A percentile compares a stretch with the other conserved stretches of the same genome.
Evolutionary conservation across 2,329 filamentous ascomycete genomes (phyloP).

Genomic region (Monilinia aucupariae): DNA sequence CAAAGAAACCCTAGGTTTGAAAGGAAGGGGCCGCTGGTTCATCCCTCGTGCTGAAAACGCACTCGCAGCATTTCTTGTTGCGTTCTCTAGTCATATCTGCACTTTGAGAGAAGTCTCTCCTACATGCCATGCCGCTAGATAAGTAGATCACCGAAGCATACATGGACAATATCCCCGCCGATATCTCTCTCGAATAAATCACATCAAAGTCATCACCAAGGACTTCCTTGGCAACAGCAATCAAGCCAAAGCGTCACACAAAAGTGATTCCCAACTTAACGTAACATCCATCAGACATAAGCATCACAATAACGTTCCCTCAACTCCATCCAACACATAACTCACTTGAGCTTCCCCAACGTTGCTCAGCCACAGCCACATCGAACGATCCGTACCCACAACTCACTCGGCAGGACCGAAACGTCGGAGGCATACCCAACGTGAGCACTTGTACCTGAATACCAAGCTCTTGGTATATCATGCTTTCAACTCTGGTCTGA

Average conservation of each 20-base stretch:
- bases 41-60: not conserved
- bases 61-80: not conserved
- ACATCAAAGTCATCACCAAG: not conserved
- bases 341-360: not conserved
- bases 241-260: not conserved
- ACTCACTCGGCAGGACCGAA: slow-evolving; percentile 2
- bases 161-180: not conserved
- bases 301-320: slow-evolving; percentile 3
- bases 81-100: not conserved
- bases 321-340: not conserved
- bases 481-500: not conserved
- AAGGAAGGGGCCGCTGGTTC: not conserved
- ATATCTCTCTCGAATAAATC: not conserved
- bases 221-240: not conserved
- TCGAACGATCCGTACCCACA: not conserved
- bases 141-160: not conserved
- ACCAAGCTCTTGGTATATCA: not conserved
- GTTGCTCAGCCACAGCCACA: slow-evolving; percentile 4
- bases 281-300: slow-evolving; percentile 4
- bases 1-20: not conserved
- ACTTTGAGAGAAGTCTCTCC: not conserved
- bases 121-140: not conserved
- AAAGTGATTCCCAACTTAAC: not conserved
- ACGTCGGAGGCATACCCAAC: not conserved
- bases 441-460: not conserved